Evolutionary conservation across 495 filamentous ascomycete species (phyloP), one percentile per base, ranked within the genome.

Genomic region (Lepraria neglecta): DNA sequence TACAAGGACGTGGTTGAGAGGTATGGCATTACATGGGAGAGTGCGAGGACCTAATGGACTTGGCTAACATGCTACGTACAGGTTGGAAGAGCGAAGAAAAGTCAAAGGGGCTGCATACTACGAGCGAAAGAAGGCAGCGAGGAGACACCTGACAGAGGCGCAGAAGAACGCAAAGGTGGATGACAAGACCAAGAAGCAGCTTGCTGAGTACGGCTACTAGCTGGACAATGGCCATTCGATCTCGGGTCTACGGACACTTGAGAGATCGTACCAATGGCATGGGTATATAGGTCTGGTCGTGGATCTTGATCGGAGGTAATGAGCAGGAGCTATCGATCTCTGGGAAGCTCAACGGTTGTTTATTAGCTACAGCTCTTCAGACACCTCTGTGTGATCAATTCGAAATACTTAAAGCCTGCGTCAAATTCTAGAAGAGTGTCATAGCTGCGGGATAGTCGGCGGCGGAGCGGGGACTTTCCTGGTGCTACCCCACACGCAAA

Each of bases 61-160:
- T 53, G 58, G 51, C 59, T 61, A 28, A 61, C 21, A 38, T 43
- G n/a, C 10, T 27, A 21, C 17, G 10, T 63, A 72, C 72, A 98
- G 94, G 78, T 86, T 98, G 70, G 94, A 98, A 86, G 94, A 98
- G 85, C 85, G 92, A 78, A 86, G 94, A 80, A 98, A 98, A 83
- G 91, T 92, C 76, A 97, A 97, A 87, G 89, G 91, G 72, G 85
- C 88, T 71, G 94, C 94, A 74, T 98, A 97, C 87, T 98, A 98
- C 84, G 90, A 91, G 81, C 90, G 91, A 84, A 98, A 97, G 94
- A 95, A 95, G 91, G 82, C 86, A 59, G 87, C 87, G 69, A 84
- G 86, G 75, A 91, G 86, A 82, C 89, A 90, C 80, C 80, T 96
- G 61, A 80, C 84, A 68, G 88, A 96, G 75, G 92, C 94, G 70